Evolutionary conservation across 768 basidiomycete genomes (phyloP), one percentile per base, ranked within the genome.

Genomic region (Boletus barrowsii): DNA sequence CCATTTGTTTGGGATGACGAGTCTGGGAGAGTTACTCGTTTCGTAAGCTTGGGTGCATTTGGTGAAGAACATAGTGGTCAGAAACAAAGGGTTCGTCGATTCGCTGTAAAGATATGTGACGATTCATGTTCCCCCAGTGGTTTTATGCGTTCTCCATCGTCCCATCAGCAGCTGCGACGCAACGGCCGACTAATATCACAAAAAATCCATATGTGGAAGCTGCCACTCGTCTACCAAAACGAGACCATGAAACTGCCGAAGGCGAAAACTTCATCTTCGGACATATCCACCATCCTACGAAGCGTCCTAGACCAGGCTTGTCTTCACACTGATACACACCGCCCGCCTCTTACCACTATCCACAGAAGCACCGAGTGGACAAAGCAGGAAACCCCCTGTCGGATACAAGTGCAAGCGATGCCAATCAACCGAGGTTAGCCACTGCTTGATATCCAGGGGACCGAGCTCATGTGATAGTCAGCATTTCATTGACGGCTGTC

Each of bases 141-240:
- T 98, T 97, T 73, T 99, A 99, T 72, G 97, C 97, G 3, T 98
- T 98, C 71, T 86, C 83, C 24, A 89, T 99, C 48, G 72, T 82
- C 0, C 84, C 91, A 3, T 75, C 77, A 42, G 68, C 74, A 22
- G 62, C 75, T 5, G 60, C 69, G 24, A 70, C 66, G 11, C 69
- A 76, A 18, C 76, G 64, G 5, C 88, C 90, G 15, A 63, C 78
- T 1, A 90, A 92, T 63, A 71, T 78, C 1, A 89, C 90, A 0
- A 75, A 74, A 57, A 93, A 92, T 67, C 90, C 90, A 1, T 90
- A 88, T 65, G 69, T 73, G 7, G 79, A 79, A 47, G 58, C 61
- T 24, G 59, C 64, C 9, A 56, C 67, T 32, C 75, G 74, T 9
- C 53, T 69, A 8, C 61, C 65, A 7, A 93, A 92, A 68, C 83